Base-by-base conservation (phyloP, 1,284 basidiomycete genomes). In the Phellopilus nigrolimitatus region DNA sequence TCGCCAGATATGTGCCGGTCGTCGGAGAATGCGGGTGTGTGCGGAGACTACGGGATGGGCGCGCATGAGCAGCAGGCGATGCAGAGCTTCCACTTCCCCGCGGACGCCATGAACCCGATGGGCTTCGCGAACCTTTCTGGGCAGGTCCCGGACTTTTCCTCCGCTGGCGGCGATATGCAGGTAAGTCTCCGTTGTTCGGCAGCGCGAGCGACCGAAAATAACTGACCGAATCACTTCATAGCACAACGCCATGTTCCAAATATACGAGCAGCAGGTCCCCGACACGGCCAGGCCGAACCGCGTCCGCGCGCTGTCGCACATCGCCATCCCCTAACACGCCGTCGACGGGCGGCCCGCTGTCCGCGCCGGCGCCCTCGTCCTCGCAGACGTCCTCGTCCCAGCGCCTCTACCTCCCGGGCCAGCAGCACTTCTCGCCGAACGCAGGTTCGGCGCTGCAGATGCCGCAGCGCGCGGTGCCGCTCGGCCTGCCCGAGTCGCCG, bases 61-160 rank as follows among this genome's bases (percentile, higher is more conserved):
- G n/a, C 22, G n/a, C 38, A 25, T n/a, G 42, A 45, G 28, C 36
- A 46, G 22, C 27, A 31, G 3, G 13, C 43, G 30, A 37, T 51
- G 22, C 31, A 46, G 27, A 27, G 21, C n/a, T 50, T 42, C 49
- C 40, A 46, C 25, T 45, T 40, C 27, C 43, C 43, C 12, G 21
- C 42, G 43, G 22, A 46, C 15, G 13, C 19, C 12, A 28, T 25
- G 37, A 31, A 37, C 10, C 7, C 37, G 25, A 33, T 44, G 51
- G 39, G 28, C 46, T 44, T 38, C 36, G 50, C 41, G 21, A 12
- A 37, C 22, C 31, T 44, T n/a, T 47, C 45, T 49, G 51, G 51
- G 38, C 51, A 53, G 45, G 51, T 48, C 17, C 46, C 51, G 25
- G 37, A 33, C 13, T 53, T 41, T 40, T 53, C 51, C 13, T 34